phyloP scores from a whole-genome alignment of 2,329 filamentous ascomycete genomes.

The Anthostomella pinea region DNA sequence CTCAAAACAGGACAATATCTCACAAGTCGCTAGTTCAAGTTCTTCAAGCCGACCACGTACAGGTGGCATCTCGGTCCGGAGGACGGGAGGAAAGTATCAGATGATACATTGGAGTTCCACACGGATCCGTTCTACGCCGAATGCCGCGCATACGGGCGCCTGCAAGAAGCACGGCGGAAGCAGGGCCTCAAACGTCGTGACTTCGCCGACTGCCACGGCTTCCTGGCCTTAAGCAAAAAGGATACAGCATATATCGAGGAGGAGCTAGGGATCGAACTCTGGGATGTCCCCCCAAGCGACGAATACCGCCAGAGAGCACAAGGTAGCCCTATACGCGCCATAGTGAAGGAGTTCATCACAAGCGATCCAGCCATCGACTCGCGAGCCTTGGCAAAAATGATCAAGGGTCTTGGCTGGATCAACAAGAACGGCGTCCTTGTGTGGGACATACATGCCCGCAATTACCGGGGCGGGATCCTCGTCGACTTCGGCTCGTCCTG shows the following conservation, averaged over 20 bases:
- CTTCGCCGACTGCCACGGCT: conserved; percentile 8
- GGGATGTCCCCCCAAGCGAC: conserved; percentile 8
- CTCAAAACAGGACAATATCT: no score
- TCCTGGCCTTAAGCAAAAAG: conserved; percentile 4
- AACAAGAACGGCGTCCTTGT: conserved; percentile 7
- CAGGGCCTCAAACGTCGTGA: conserved; percentile 3
- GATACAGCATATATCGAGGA: conserved; percentile 3
- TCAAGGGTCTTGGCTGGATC: conserved; percentile 5
- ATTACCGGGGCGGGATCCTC: conserved; percentile 6
- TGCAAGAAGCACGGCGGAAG: conserved; percentile 2
- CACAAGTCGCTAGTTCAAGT: conserved; percentile 9
- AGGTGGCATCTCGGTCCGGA: conserved; percentile 2
- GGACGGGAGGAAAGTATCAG: conserved; percentile 1
- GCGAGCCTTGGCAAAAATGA: conserved; percentile 3
- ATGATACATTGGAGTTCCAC: conserved; percentile 9
- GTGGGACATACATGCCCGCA: conserved; percentile 4
- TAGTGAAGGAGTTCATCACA: conserved; percentile 16
- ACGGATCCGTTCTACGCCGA: conserved; percentile 15
- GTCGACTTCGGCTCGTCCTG: conserved; percentile 11
- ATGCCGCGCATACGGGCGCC: conserved; percentile 14
- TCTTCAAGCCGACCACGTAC: conserved; percentile 5
- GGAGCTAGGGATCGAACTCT: conserved; percentile 9
- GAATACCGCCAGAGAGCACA: conserved; percentile 6
- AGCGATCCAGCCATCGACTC: conserved; percentile 4
- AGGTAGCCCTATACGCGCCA: conserved; percentile 8